Evolutionary conservation across 345 rosid genomes (phyloP).

Genomic region (Lagerstroemia speciosa): DNA sequence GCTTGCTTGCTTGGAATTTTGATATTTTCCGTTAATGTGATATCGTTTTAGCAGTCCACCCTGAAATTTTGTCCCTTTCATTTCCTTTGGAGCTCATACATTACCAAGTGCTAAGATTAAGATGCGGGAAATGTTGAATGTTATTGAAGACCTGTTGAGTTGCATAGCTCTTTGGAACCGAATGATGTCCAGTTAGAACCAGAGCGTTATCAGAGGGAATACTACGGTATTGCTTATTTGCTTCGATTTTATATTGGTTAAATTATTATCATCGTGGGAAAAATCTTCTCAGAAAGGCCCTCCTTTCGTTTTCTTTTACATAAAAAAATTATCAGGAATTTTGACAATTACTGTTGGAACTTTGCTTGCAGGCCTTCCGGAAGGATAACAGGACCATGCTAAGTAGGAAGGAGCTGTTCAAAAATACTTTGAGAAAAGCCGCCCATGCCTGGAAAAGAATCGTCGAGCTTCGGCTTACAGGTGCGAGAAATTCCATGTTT

Average conservation of each 20-base stretch:
- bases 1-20: background rate
- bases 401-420: slow-evolving; percentile 83
- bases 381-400: slow-evolving; percentile 67
- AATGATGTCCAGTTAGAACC: background rate
- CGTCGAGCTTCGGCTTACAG: slow-evolving; percentile 73
- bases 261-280: too few relatives aligned
- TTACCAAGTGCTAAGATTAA: too few relatives aligned
- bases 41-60: background rate
- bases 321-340: background rate
- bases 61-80: too few relatives aligned
- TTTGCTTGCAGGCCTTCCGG: slow-evolving; percentile 43
- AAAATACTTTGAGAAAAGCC: slow-evolving; percentile 43
- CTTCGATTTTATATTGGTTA: too few relatives aligned
- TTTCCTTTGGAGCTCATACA: too few relatives aligned
- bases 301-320: too few relatives aligned
- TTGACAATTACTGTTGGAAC: background rate
- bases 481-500: slow-evolving; percentile 18
- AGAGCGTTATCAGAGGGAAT: too few relatives aligned
- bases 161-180: background rate
- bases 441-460: slow-evolving; percentile 80
- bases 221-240: too few relatives aligned
- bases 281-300: too few relatives aligned
- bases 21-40: background rate
- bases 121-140: too few relatives aligned
- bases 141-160: background rate